phyloP scores from a whole-genome alignment of 495 filamentous ascomycete genomes.

The Xylaria acuta region DNA sequence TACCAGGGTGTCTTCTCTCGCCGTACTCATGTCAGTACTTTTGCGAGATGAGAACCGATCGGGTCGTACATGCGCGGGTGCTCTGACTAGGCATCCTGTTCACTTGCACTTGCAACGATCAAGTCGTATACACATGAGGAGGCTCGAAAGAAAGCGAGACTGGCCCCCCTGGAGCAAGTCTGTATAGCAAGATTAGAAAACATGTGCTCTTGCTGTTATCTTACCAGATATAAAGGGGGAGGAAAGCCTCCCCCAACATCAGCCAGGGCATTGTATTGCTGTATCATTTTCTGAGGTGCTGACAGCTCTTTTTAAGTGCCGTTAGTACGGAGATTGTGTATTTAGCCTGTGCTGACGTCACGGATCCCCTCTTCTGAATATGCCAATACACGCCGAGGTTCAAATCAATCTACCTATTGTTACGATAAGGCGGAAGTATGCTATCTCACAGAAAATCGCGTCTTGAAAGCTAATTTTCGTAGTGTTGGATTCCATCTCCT shows the following conservation, averaged over 20 bases:
- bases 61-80: not conserved
- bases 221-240: not conserved
- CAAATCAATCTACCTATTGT: not conserved
- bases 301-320: not conserved
- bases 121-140: not conserved
- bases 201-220: not conserved
- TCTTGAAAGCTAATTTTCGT: not conserved
- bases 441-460: not conserved
- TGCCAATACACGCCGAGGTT: not conserved
- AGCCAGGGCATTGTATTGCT: not conserved
- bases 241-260: not conserved
- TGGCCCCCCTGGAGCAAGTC: not conserved
- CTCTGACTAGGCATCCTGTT: not conserved
- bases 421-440: not conserved
- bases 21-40: not conserved
- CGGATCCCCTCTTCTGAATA: conserved; percentile 12
- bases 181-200: not conserved
- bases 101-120: not conserved
- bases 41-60: not conserved
- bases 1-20: not conserved
- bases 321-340: not conserved
- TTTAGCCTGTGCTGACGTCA: conserved; percentile 27
- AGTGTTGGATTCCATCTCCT: not conserved
- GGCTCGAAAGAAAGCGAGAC: not conserved
- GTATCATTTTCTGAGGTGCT: not conserved